Percentiles rank a stretch among this genome's conserved stretches.
These are phyloP conservation scores for Tylopilus subfusipes DNA, from an alignment of 768 basidiomycete species.

Conservation along the genomic window DNA sequence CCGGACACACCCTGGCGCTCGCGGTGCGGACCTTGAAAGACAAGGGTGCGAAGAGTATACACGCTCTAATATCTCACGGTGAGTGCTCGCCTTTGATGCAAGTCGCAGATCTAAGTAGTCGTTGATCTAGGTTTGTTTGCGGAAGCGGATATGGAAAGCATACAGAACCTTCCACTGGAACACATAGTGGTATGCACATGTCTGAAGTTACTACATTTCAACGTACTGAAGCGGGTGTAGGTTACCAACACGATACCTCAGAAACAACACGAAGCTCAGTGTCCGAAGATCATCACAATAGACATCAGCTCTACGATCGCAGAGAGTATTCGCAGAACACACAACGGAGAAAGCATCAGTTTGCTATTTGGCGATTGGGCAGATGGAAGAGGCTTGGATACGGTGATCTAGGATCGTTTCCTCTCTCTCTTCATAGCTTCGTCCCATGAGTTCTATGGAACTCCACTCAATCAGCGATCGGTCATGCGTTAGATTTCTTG, in stretches of 20 bases:
- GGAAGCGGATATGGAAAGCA: slow-evolving; percentile 62
- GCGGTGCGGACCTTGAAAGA: slow-evolving; percentile 85
- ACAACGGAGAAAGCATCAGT: slow-evolving; percentile 92
- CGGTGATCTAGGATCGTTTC: slow-evolving; percentile 15
- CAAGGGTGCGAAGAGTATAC: slow-evolving; percentile 81
- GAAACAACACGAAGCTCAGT: slow-evolving; percentile 54
- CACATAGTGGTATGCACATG: slow-evolving; percentile 69
- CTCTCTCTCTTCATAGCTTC: background rate
- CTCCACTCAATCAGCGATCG: background rate
- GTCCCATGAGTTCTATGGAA: background rate
- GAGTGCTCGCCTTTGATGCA: slow-evolving; percentile 14
- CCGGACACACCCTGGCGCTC: slow-evolving; percentile 81
- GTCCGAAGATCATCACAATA: slow-evolving; percentile 80
- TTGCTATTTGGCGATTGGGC: slow-evolving; percentile 84
- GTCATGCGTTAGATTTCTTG: background rate
- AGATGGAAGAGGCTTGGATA: slow-evolving; percentile 38
- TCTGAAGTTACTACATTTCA: background rate
- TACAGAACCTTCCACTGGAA: slow-evolving; percentile 73
- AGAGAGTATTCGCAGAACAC: slow-evolving; percentile 92
- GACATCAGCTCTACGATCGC: slow-evolving; percentile 92
- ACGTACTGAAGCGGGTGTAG: slow-evolving; percentile 35
- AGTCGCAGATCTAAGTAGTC: slow-evolving; percentile 1
- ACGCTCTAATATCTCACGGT: slow-evolving; percentile 94
- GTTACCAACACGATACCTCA: slow-evolving; percentile 97
- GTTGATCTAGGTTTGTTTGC: slow-evolving; percentile 65